phyloP scores from a whole-genome alignment of 2,329 filamentous ascomycete genomes.

The Talaromyces sp. region DNA sequence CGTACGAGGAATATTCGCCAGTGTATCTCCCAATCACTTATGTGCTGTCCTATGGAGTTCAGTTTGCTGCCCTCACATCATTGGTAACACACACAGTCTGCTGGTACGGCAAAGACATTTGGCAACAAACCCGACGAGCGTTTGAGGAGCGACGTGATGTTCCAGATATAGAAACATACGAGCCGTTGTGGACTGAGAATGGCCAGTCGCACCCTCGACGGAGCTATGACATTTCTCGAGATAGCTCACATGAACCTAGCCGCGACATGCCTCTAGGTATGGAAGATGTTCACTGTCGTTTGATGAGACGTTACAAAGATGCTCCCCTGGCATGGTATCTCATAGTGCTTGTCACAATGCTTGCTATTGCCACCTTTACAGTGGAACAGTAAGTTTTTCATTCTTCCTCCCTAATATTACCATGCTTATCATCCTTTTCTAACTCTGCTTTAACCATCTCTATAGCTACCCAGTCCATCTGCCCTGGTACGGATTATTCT shows the following conservation, averaged over 20 bases:
- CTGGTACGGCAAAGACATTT: constrained; percentile 84
- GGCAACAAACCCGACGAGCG: constrained; percentile 72
- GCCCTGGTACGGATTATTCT: constrained; percentile 82
- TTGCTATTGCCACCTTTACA: constrained; percentile 77
- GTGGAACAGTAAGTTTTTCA: constrained; percentile 71
- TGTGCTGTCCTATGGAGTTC: constrained; percentile 81
- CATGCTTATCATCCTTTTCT: background rate
- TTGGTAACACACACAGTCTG: constrained; percentile 78
- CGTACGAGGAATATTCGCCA: constrained; percentile 78
- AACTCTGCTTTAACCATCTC: constrained; percentile 21
- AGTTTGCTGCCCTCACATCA: constrained; percentile 80
- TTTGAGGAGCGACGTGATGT: constrained; percentile 63
- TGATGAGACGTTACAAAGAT: constrained; percentile 82
- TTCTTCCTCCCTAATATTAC: background rate
- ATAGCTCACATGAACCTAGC: constrained; percentile 26
- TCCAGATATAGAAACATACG: constrained; percentile 54
- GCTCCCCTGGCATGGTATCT: constrained; percentile 83
- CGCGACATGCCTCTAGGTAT: constrained; percentile 58
- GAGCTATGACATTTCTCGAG: constrained; percentile 14
- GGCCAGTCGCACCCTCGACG: constrained; percentile 4
- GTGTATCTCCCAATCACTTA: constrained; percentile 88
- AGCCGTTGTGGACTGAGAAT: constrained; percentile 46
- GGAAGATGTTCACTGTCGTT: constrained; percentile 80
- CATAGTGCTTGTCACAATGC: constrained; percentile 73
- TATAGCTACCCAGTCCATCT: constrained; percentile 75